These are phyloP conservation scores for Tricholoma bakamatsutake DNA, from an alignment of 768 basidiomycete species.

Conservation along the genomic window DNA sequence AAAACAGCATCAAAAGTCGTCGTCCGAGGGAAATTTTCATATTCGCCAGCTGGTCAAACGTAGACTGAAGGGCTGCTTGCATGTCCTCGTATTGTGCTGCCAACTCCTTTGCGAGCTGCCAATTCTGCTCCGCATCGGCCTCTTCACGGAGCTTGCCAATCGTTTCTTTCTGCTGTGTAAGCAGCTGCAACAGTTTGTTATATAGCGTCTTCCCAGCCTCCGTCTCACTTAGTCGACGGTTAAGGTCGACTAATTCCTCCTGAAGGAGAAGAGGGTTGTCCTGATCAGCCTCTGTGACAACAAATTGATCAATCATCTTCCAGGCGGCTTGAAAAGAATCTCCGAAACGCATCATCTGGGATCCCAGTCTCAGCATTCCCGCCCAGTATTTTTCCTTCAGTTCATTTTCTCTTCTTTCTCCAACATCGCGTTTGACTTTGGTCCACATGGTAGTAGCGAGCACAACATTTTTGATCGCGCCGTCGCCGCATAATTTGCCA, in stretches of 20 bases:
- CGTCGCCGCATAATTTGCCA: conserved; percentile 39
- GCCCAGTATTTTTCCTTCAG: conserved; percentile 12
- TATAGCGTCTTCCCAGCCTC: conserved; percentile 25
- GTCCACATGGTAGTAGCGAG: conserved; percentile 47
- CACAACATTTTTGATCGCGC: conserved; percentile 39
- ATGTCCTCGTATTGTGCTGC: conserved; percentile 13
- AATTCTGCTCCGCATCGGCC: conserved; percentile 4
- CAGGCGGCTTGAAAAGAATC: conserved; percentile 20
- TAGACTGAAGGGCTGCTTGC: conserved; percentile 17
- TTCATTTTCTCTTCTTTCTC: conserved; percentile 10
- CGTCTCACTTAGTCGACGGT: conserved; percentile 22
- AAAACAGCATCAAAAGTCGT: conserved; percentile 14
- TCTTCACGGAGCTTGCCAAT: conserved; percentile 13
- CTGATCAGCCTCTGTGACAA: conserved; percentile 1
- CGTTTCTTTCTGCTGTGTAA: conserved; percentile 19
- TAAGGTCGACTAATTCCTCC: conserved; percentile 25
- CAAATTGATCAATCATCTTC: conserved; percentile 20
- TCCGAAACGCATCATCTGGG: conserved; percentile 10
- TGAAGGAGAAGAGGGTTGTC: conserved; percentile 22
- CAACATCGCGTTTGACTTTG: conserved; percentile 18
- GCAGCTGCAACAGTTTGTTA: conserved; percentile 17
- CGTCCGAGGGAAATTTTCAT: conserved; percentile 20
- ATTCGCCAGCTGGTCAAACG: conserved; percentile 16
- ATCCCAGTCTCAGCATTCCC: conserved; percentile 13
- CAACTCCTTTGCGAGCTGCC: conserved; percentile 13